Evolutionary conservation across 2,329 filamentous ascomycete species (phyloP), one percentile per base, ranked within the genome.

Genomic region (Neopestalotiopsis sp.): DNA sequence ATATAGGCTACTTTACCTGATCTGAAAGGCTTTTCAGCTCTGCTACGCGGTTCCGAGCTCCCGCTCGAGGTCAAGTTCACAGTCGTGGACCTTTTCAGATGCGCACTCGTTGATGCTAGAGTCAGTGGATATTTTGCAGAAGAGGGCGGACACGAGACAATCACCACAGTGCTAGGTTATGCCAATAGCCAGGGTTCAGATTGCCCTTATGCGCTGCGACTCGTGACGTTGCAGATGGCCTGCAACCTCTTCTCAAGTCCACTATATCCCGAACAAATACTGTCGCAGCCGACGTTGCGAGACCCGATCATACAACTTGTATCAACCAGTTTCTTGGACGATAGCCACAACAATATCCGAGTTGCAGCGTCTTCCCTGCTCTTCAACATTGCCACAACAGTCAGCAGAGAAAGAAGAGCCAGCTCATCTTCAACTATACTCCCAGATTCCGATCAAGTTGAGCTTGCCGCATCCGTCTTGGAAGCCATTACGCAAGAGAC

Each of bases 161-260:
- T 95, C 14, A 77, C 86, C 42, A 83, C 87, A 0, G 80, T 97
- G 2, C 78, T 94, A 3, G 80, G 87, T 3, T 81, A 88, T 49
- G 87, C 94, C 59, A 90, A 88, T 71, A 78, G 82, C 5, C 84
- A 88, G 40, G 61, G 61, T 3, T 76, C 82, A 9, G 79, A 83
- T 1, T 92, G 90, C 56, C 94, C 94, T 0, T 98, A 98, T 77
- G 91, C 93, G 4, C 86, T 97, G 1, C 91, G 94, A 14, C 89
- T 98, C 1, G 93, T 97, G 17, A 92, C 94, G 0, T 81, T 97
- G 28, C 95, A 98, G 74, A 87, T 95, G 76, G 87, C 89, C 1
- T 97, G 94, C 81, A 98, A 97, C 75, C 84, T 97, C 57, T 97
- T 97, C 81, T 91, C 89, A 0, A 91, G 91, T 0, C 87, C 89